Percentiles rank a stretch among this genome's conserved stretches.
phyloP scores from a whole-genome alignment of 805 yeast species.

The Cyberlindnera saturnus region DNA sequence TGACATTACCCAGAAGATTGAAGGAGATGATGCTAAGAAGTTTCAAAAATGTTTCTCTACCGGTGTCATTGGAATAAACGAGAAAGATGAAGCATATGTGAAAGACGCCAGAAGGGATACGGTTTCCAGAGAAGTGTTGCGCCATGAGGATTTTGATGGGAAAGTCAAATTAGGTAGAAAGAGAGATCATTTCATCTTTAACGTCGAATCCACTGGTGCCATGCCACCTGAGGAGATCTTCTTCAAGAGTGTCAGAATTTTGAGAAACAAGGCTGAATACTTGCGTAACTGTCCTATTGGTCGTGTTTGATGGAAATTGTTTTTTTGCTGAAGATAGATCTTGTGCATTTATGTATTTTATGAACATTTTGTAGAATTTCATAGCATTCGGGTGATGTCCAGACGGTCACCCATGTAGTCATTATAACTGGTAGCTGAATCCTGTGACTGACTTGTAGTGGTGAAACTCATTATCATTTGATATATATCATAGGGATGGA shows the following conservation, averaged over 20 bases:
- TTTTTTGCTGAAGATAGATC: not conserved
- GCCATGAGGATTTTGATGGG: slow-evolving; percentile 87
- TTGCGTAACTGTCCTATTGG: slow-evolving; percentile 74
- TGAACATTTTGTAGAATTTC: not conserved
- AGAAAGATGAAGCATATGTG: slow-evolving; percentile 66
- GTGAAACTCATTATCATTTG: slow-evolving; percentile 15
- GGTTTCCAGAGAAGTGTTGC: slow-evolving; percentile 90
- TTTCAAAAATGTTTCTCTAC: slow-evolving; percentile 89
- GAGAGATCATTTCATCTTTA: slow-evolving; percentile 90
- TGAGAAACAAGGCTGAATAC: slow-evolving; percentile 80
- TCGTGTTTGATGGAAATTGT: slow-evolving; percentile 25
- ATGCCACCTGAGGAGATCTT: slow-evolving; percentile 96
- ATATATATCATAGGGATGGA: slow-evolving; percentile 29
- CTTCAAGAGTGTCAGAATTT: slow-evolving; percentile 78
- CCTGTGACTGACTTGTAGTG: slow-evolving; percentile 2
- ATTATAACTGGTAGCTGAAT: slow-evolving; percentile 3
- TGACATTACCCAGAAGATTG: slow-evolving; percentile 66
- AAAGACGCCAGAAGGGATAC: slow-evolving; percentile 92
- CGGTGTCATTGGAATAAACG: slow-evolving; percentile 80
- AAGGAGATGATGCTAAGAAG: slow-evolving; percentile 68
- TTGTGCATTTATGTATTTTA: slow-evolving; percentile 1
- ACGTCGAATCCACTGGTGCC: slow-evolving; percentile 93
- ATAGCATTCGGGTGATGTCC: slow-evolving; percentile 3
- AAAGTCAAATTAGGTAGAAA: slow-evolving; percentile 87
- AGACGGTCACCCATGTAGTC: slow-evolving; percentile 11